Percentiles rank a stretch among this genome's conserved stretches.
These are phyloP conservation scores for Fusarium keratoplasticum DNA, from an alignment of 2,329 filamentous ascomycete species.

Conservation along the genomic window DNA sequence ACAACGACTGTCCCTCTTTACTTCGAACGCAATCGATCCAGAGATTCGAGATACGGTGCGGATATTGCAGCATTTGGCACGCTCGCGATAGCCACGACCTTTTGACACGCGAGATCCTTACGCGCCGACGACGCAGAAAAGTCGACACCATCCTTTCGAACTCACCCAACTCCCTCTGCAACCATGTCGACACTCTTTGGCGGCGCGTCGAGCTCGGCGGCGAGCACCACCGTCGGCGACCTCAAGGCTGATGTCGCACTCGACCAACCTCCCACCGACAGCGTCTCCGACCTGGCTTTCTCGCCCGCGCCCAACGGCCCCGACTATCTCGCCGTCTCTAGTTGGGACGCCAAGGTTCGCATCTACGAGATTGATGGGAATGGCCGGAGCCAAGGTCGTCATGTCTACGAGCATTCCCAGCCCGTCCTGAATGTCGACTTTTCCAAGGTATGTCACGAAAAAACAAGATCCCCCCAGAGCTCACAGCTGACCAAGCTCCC, in stretches of 20 bases:
- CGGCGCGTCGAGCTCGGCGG: conserved; percentile 61
- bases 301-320: conserved; percentile 67
- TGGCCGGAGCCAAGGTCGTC: conserved; percentile 86
- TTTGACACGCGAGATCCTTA: not conserved
- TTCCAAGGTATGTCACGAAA: conserved; percentile 76
- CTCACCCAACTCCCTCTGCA: conserved; percentile 19
- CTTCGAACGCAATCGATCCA: not conserved
- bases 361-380: conserved; percentile 89
- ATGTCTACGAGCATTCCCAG: conserved; percentile 85
- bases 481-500: conserved; percentile 13
- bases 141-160: conserved; percentile 10
- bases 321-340: conserved; percentile 89
- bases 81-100: not conserved
- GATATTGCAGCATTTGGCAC: not conserved
- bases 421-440: conserved; percentile 89
- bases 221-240: conserved; percentile 84
- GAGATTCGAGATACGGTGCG: not conserved
- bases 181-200: conserved; percentile 75
- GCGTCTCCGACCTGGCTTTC: conserved; percentile 89
- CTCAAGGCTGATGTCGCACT: conserved; percentile 89
- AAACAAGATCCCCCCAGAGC: not conserved
- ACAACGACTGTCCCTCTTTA: not conserved
- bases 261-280: conserved; percentile 83
- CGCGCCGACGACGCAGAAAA: conserved; percentile 5
- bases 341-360: conserved; percentile 98